phyloP scores from a whole-genome alignment of 2,329 filamentous ascomycete species.

The Trichophyton rubrum region DNA sequence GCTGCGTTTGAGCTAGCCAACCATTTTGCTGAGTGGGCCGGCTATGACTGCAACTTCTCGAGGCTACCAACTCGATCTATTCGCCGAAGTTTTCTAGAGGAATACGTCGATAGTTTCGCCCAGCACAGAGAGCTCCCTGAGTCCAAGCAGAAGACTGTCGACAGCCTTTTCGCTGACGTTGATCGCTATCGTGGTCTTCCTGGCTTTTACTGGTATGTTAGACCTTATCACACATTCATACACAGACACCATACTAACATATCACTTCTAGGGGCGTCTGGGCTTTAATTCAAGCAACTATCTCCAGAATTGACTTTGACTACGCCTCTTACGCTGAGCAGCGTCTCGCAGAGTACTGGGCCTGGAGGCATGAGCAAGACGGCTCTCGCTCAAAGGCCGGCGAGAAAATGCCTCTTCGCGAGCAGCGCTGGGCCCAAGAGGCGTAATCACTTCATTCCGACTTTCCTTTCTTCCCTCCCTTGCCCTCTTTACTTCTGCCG shows the following conservation, averaged over 20 bases:
- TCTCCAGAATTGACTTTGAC: conserved; percentile 93
- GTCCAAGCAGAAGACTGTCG: conserved; percentile 50
- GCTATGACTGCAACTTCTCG: conserved; percentile 85
- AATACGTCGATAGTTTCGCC: conserved; percentile 70
- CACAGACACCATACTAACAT: neutral
- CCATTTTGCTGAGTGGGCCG: conserved; percentile 97
- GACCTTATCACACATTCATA: neutral
- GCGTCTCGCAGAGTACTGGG: conserved; percentile 81
- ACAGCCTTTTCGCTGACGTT: conserved; percentile 64
- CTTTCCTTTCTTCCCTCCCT: too few relatives aligned
- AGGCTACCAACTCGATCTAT: conserved; percentile 67
- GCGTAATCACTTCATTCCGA: conserved; percentile 7
- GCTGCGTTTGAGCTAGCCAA: conserved; percentile 95
- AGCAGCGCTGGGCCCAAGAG: conserved; percentile 64
- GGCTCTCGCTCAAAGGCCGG: conserved; percentile 45
- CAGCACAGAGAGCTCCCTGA: conserved; percentile 31
- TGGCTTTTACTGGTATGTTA: conserved; percentile 58
- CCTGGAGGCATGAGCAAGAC: conserved; percentile 65
- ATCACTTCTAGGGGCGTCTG: conserved; percentile 65
- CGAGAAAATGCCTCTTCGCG: conserved; percentile 57
- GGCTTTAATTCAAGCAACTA: conserved; percentile 86
- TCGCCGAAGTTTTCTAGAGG: conserved; percentile 65
- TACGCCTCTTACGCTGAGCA: conserved; percentile 84
- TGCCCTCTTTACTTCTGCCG: neutral
- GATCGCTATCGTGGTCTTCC: conserved; percentile 80